Evolutionary conservation across 352 stramenopile genomes (phyloP), one percentile per base, ranked within the genome.

Genomic region (Albugo laibachii): DNA sequence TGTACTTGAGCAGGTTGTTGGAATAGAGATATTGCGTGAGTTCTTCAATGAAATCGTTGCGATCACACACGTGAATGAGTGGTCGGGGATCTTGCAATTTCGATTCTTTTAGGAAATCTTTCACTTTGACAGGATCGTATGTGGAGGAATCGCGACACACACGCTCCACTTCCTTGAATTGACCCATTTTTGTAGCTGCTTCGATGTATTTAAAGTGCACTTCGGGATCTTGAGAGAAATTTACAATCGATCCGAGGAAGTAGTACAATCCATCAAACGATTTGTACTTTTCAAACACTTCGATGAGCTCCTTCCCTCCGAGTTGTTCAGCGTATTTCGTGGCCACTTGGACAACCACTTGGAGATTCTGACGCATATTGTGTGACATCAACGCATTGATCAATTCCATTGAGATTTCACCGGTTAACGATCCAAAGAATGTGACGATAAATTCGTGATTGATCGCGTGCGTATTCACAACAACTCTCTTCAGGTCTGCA

Each of bases 151-250:
- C 96, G 50, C 95, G 89, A 64, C 95, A 99, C 41, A 99, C 95
- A 47, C 95, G 89, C 66, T 99, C 95, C 18, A 98, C 95, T 64
- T 99, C 95, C 67, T 99, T 98, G 72, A 98, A 98, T 61, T 99
- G 95, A 35, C 95, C 92, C 73, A 99, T 96, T 83, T 98, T 97
- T 49, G 95, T 97, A 14, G 95, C 96, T 42, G 93, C 92, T 70
- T 99, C 93, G 75, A 99, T 99, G 74, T 99, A 99, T 73, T 99
- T 99, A 65, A 99, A 98, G 65, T 99, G 95, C 37, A 99, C 95
- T 54, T 97, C 81, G 6, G 93, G 72, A 55, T 98, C 93, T 61
- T 99, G 94, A 6, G 87, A 97, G 64, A 89, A 95, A 70, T 99
- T 99, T 13, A 99, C 94, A 52, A 99, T 96, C 11, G 93, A 92